Evolutionary conservation across 768 basidiomycete genomes (phyloP), one percentile per base, ranked within the genome.

Genomic region (Kwoniella europaea): DNA sequence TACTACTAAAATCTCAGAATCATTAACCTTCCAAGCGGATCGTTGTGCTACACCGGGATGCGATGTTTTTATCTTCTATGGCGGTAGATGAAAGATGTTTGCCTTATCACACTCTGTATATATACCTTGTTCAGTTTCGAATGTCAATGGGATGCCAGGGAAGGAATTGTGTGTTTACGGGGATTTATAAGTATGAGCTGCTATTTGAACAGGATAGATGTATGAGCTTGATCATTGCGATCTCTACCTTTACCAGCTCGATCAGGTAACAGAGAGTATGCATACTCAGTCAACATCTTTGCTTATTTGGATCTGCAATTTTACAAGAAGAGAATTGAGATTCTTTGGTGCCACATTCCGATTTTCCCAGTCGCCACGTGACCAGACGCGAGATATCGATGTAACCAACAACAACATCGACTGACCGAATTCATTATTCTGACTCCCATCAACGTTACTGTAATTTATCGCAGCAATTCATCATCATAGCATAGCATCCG

Each of bases 1-100:
- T 27, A 27, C 27, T 27, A 27, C 27, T 27, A 27, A 27, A 27
- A 27, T 27, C 27, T 27, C 27, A 27, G 27, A 3, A 27, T 27
- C 27, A 27, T 27, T 27, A 27, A 27, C 27, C 27, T 27, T 27
- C 27, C 27, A 27, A 27, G 27, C 27, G 4, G 27, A 27, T 27
- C 27, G 27, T 27, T 27, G 27, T 27, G 27, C 27, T 27, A 27
- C 27, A 27, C 46, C 59, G 59, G 42, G 59, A 61, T 18, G 59
- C 42, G 59, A 41, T 43, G n/a, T 35, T 61, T 61, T 16, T 42
- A 27, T 2, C 12, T 61, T 61, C 59, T 61, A 61, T 61, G 59
- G 42, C 27, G 42, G 59, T 61, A 61, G 59, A 61, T 61, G 59
- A 61, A 35, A 20, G 41, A 35, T 27, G 10, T 27, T 27, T 18